Percentiles rank a stretch among this genome's conserved stretches.
phyloP scores from a whole-genome alignment of 306 rosid species.

The Clitoria ternatea region DNA sequence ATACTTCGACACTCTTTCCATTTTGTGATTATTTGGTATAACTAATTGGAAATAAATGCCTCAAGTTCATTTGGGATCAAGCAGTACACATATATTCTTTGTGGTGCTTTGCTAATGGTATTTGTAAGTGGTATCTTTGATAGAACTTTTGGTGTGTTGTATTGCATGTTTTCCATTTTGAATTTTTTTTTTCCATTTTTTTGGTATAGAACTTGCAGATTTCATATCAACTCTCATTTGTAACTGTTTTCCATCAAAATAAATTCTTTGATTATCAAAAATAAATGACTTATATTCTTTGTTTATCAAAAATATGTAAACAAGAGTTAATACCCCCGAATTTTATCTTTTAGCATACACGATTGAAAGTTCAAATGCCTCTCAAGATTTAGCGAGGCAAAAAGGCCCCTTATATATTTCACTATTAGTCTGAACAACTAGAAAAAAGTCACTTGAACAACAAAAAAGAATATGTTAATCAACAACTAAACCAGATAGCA shows the following conservation, averaged over 20 bases:
- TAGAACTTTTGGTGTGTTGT: neutral
- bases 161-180: neutral
- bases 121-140: neutral
- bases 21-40: neutral
- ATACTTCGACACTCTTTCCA: neutral
- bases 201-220: neutral
- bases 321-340: neutral
- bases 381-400: neutral
- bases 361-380: neutral
- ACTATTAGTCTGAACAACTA: neutral
- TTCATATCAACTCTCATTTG: neutral
- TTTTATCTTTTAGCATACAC: neutral
- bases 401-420: neutral
- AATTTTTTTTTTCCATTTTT: neutral
- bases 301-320: neutral
- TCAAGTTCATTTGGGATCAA: neutral
- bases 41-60: neutral
- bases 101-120: neutral
- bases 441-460: neutral
- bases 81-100: neutral
- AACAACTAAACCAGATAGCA: neutral
- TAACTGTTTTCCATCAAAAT: neutral
- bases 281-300: neutral
- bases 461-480: neutral
- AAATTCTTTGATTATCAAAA: neutral